phyloP scores from a whole-genome alignment of 2,329 filamentous ascomycete genomes.

The Coniochaeta hoffmannii region DNA sequence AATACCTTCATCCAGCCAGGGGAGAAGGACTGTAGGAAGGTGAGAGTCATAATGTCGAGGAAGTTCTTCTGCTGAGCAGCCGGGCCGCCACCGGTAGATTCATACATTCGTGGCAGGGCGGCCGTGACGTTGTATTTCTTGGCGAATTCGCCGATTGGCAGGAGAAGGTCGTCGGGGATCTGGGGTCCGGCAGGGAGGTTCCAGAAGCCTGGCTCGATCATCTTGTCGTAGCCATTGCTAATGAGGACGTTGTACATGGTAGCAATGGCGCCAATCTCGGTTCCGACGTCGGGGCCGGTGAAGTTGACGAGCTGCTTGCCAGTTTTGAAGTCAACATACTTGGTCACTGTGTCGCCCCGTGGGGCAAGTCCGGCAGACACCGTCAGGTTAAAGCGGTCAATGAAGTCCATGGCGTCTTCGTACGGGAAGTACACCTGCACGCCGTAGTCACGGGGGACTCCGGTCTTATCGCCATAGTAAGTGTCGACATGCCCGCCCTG shows the following conservation, averaged over 20 bases:
- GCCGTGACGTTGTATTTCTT: constrained; percentile 13
- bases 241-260: constrained; percentile 8
- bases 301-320: constrained; percentile 9
- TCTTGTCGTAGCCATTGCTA: constrained; percentile 11
- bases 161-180: constrained; percentile 15
- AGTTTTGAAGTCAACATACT: constrained; percentile 12
- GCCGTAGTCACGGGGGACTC: constrained; percentile 11
- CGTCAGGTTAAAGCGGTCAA: constrained; percentile 11
- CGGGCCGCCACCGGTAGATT: constrained; percentile 9
- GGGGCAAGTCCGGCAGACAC: constrained; percentile 4
- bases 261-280: constrained; percentile 6
- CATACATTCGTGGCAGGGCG: constrained; percentile 11
- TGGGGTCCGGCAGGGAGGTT: constrained; percentile 10
- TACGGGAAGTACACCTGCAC: constrained; percentile 14
- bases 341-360: constrained; percentile 3
- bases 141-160: constrained; percentile 14
- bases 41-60: constrained; percentile 4
- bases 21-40: constrained; percentile 4
- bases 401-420: constrained; percentile 11
- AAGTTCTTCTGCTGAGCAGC: constrained; percentile 9
- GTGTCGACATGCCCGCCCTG: constrained; percentile 15
- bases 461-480: constrained; percentile 10
- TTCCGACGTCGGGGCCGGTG: constrained; percentile 1
- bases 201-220: constrained; percentile 14
- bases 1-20: constrained; percentile 3